Percentiles rank a stretch among this genome's conserved stretches.
These are phyloP conservation scores for Apiospora aurea DNA, from an alignment of 2,329 filamentous ascomycete genomes.

Conservation along the genomic window DNA sequence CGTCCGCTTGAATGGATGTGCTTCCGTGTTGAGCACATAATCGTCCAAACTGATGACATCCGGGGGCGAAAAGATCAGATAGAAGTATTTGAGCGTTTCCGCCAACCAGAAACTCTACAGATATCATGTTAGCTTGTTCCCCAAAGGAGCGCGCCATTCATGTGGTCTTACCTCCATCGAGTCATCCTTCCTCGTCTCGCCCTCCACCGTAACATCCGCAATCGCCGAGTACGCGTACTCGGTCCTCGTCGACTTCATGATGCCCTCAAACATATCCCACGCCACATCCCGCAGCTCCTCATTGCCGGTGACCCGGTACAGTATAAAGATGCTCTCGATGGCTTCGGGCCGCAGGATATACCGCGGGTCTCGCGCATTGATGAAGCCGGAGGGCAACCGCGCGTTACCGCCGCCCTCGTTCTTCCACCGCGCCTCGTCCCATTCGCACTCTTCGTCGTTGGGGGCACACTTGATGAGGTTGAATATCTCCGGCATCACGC, in stretches of 20 bases:
- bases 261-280: slow-evolving; percentile 39
- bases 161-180: slow-evolving; percentile 53
- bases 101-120: slow-evolving; percentile 70
- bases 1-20: slow-evolving; percentile 53
- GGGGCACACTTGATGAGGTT: neutral
- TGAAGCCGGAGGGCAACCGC: slow-evolving; percentile 36
- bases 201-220: slow-evolving; percentile 34
- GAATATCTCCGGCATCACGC: slow-evolving; percentile 66
- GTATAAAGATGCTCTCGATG: slow-evolving; percentile 40
- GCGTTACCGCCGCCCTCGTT: slow-evolving; percentile 23
- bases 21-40: slow-evolving; percentile 67
- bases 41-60: slow-evolving; percentile 71
- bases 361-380: slow-evolving; percentile 34
- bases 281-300: slow-evolving; percentile 34
- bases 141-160: no score
- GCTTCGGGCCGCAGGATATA: slow-evolving; percentile 41
- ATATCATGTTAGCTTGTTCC: neutral
- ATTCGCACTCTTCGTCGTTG: neutral
- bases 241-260: slow-evolving; percentile 36
- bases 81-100: slow-evolving; percentile 82
- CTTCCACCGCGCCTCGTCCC: slow-evolving; percentile 20
- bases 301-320: slow-evolving; percentile 37
- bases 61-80: slow-evolving; percentile 70
- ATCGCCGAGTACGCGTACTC: slow-evolving; percentile 37
- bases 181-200: slow-evolving; percentile 31